Evolutionary conservation across 352 stramenopile genomes (phyloP), one percentile per base, ranked within the genome.

Genomic region (Pilasporangium apinafurcum): DNA sequence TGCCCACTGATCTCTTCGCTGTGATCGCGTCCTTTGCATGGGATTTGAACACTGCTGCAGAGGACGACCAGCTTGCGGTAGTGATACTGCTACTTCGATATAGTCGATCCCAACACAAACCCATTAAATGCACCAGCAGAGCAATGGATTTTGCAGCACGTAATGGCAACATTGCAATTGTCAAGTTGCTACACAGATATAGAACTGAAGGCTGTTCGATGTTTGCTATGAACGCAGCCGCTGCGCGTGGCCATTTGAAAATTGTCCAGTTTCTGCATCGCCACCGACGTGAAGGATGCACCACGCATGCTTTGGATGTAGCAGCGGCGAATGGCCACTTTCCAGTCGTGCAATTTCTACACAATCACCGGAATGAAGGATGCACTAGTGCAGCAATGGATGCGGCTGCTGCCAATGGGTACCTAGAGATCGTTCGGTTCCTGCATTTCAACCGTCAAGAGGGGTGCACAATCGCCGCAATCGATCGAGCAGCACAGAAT

Each of bases 211-310:
- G 48, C 4, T 53, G 49, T 29, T 41, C 33, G n/a, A 28, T 14
- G 1, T 20, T 33, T 20, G 49, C 49, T 27, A 47, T 57, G 32
- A 22, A 47, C 9, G 13, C 27, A 4, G 49, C 49, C 7, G 41
- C 34, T 14, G 34, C 26, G 2, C 29, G 37, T 17, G 49, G 42
- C 3, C 37, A 52, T 31, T 16, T 41, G 18, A 22, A 47, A 2
- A 31, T 57, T 5, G 49, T 53, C 10, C 33, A 27, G 14, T 57
- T 47, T 30, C 33, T 57, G n/a, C 49, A 57, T 14, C 34, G 29
- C 13, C 21, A 53, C 1, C 41, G 49, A 1, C 26, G 18, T 4
- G 48, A 51, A 51, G 40, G 48, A 18, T 51, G 48, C 25, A 37
- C 39, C 28, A 44, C 17, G 8, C 16, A 36, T 5, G 49, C 49